phyloP scores from a whole-genome alignment of 805 yeast genomes.

The Aciculoconidium aculeatum region DNA sequence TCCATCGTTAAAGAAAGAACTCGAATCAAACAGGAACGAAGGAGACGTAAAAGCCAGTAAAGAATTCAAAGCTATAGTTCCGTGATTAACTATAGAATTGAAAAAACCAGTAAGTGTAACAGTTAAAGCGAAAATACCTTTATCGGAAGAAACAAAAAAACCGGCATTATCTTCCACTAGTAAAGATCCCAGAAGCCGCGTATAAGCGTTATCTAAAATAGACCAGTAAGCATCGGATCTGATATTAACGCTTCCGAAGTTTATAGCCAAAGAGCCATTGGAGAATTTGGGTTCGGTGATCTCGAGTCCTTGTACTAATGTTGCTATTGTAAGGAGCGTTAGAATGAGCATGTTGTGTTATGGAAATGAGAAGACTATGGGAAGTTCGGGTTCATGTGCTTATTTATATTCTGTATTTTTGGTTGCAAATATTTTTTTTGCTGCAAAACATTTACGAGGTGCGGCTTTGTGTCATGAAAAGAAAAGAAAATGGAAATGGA shows the following conservation, averaged over 20 bases:
- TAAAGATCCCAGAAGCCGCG: constrained; percentile 11
- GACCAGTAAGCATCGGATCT: constrained; percentile 15
- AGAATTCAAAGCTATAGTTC: constrained; percentile 13
- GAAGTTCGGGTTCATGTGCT: no score
- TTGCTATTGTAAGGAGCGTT: no score
- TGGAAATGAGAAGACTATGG: no score
- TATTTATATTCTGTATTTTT: no score
- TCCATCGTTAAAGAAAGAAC: constrained; percentile 9
- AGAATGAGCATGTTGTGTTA: no score
- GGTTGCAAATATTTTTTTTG: no score
- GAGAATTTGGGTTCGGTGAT: constrained; percentile 12
- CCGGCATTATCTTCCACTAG: constrained; percentile 11
- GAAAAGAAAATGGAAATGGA: no score
- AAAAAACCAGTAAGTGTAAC: constrained; percentile 9
- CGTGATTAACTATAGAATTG: constrained; percentile 15
- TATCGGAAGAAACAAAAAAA: constrained; percentile 11
- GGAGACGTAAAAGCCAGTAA: constrained; percentile 9
- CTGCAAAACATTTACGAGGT: no score
- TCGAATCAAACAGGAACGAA: constrained; percentile 5
- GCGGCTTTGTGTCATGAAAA: no score
- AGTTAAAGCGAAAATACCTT: constrained; percentile 6
- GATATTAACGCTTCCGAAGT: constrained; percentile 14
- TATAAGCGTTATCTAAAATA: constrained; percentile 11
- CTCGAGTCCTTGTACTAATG: no score
- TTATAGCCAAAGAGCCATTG: constrained; percentile 13